A percentile compares a stretch with the other conserved stretches of the same genome.
These are phyloP conservation scores for Populus hybrid DNA, from an alignment of 441 rosid genomes.

Conservation along the genomic window DNA sequence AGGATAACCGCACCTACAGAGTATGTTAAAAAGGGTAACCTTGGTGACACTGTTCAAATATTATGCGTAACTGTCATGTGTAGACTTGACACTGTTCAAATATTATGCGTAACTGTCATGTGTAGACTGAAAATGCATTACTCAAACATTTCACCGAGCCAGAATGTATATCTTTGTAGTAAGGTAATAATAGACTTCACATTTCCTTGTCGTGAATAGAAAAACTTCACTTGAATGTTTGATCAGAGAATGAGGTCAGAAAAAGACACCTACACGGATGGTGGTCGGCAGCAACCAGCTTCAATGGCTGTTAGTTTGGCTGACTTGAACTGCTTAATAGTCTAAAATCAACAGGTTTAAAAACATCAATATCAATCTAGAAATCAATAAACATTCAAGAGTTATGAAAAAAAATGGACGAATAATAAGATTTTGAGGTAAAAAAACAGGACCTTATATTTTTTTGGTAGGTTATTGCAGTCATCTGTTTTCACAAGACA, in stretches of 20 bases:
- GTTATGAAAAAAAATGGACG: slow-evolving; percentile 11
- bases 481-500: slow-evolving; percentile 90
- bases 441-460: slow-evolving; percentile 54
- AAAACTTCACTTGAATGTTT: background rate
- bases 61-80: background rate
- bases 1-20: slow-evolving; percentile 78
- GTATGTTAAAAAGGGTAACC: slow-evolving; percentile 9
- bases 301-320: slow-evolving; percentile 80
- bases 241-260: background rate
- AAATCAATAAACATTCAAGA: slow-evolving; percentile 5
- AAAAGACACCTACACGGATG: slow-evolving; percentile 60
- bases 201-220: background rate
- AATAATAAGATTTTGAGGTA: background rate
- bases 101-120: background rate
- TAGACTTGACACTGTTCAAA: background rate
- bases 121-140: background rate
- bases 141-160: background rate
- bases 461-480: slow-evolving; percentile 61
- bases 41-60: background rate
- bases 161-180: background rate
- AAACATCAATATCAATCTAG: slow-evolving; percentile 16
- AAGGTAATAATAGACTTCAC: background rate
- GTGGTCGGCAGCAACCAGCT: slow-evolving; percentile 94
- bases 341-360: slow-evolving; percentile 40
- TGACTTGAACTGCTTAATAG: slow-evolving; percentile 56